Base-by-base conservation (phyloP, 345 rosid species). In the Camelina laxa region DNA sequence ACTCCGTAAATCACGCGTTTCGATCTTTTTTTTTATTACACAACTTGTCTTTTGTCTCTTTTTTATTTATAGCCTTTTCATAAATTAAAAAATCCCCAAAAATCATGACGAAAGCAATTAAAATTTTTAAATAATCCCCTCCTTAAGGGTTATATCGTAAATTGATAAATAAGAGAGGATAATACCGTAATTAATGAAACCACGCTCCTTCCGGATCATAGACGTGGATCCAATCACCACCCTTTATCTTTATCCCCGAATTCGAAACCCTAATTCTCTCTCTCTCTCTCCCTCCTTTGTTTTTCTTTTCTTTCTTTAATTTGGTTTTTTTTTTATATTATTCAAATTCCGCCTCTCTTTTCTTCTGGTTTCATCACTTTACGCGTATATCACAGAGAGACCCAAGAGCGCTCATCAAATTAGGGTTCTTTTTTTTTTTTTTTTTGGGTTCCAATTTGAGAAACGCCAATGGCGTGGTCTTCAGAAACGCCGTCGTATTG, bases 181-280 rank as follows among this genome's bases (percentile, higher is more conserved):
- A 85, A 10, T 47, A 70, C 19, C 68, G 89, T 79, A 62, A 75
- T 80, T 79, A 75, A 80, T 0, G 1, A 45, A 4, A 44, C 15
- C 8, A 48, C 53, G 57, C 67, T 69, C 49, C 50, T 41, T 21
- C 4, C 51, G 20, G 11, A 21, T 61, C 35, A 21, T 7, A 76
- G 30, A 74, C 75, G 81, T 63, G 65, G 80, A 81, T 13, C 69
- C 73, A 78, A 88, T 91, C 97, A 49, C 35, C 12, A 58, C 93
- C 91, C 88, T 87, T 79, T 48, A 83, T 88, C 81, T 68, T 4
- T 66, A 65, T 57, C 74, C 82, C 79, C 73, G 58, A 80, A 35
- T 54, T 57, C 53, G 61, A 84, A 87, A 75, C 86, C 91, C 93
- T 86, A 49, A 49, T 49, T 17, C 82, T 75, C 5, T 27, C 84